Conservation (phyloP, 73 alveolate genomes). For the Paramecium biaurelia region DNA sequence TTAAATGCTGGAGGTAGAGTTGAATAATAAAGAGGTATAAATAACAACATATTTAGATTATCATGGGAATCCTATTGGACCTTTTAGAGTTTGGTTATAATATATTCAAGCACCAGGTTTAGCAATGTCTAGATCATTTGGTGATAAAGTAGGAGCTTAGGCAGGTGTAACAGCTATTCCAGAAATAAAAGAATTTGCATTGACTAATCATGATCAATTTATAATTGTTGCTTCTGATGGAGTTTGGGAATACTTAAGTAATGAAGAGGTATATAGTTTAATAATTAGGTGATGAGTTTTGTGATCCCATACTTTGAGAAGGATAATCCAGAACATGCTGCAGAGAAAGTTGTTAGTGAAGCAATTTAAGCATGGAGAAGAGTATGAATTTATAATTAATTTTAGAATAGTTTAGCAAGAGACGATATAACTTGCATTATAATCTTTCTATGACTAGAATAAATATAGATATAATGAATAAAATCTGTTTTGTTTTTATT, state of each 20-base stretch:
- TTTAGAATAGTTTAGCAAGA: slow-evolving; percentile 21
- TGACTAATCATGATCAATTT: slow-evolving; percentile 30
- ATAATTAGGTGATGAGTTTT: slow-evolving; percentile 26
- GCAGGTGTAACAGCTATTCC: slow-evolving; percentile 85
- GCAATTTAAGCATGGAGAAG: slow-evolving; percentile 32
- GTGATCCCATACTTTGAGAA: slow-evolving; percentile 14
- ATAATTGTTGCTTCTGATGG: slow-evolving; percentile 75
- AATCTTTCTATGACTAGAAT: not conserved
- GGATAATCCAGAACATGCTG: not conserved
- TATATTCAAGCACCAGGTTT: slow-evolving; percentile 93
- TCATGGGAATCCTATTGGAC: slow-evolving; percentile 86
- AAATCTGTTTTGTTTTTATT: not conserved
- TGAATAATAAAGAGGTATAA: slow-evolving; percentile 67
- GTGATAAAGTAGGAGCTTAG: slow-evolving; percentile 85
- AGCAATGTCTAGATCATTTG: slow-evolving; percentile 96
- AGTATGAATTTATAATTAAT: not conserved
- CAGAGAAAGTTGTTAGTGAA: not conserved
- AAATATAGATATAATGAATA: not conserved
- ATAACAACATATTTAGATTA: not conserved
- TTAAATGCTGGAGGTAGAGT: slow-evolving; percentile 76
- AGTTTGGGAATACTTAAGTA: slow-evolving; percentile 84
- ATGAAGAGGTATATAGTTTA: slow-evolving; percentile 65
- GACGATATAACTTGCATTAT: slow-evolving; percentile 64
- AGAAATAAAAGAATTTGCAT: not conserved
- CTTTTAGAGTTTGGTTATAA: slow-evolving; percentile 92